Percentiles rank a stretch among this genome's conserved stretches.
Evolutionary conservation across 2,329 filamentous ascomycete genomes (phyloP).

Genomic region (Metarhizium album): DNA sequence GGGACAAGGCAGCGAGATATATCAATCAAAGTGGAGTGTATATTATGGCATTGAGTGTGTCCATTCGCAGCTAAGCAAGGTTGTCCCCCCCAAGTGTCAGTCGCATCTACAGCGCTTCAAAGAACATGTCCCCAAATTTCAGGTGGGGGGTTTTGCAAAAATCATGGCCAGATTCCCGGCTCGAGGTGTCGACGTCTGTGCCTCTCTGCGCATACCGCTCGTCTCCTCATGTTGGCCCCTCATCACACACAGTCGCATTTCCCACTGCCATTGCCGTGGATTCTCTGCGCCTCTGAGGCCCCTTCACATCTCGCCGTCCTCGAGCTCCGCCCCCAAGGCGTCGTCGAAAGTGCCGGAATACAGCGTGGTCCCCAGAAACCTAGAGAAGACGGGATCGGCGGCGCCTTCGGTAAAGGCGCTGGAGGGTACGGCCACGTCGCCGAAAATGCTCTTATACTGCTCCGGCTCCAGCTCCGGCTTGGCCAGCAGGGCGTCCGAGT

Average conservation of each 20-base stretch:
- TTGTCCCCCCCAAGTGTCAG: too few species aligned
- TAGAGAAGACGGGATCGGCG: constrained; percentile 2
- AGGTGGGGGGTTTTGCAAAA: too few species aligned
- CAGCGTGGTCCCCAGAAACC: background rate
- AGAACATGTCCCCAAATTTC: background rate
- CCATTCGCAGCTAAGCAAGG: background rate
- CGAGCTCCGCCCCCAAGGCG: constrained; percentile 13
- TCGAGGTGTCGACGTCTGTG: too few species aligned
- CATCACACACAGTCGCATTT: too few species aligned
- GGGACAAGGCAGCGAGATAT: background rate
- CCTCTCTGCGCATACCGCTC: too few species aligned
- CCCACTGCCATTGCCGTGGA: too few species aligned
- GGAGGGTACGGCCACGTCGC: background rate
- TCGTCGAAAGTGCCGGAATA: background rate
- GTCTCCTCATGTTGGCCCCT: too few species aligned
- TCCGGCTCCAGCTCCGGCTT: background rate
- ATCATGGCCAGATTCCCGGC: too few species aligned
- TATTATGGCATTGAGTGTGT: background rate
- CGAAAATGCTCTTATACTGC: background rate
- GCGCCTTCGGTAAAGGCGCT: background rate
- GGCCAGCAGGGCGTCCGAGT: background rate
- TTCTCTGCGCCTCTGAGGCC: too few species aligned
- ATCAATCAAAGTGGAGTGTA: background rate
- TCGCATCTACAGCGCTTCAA: background rate
- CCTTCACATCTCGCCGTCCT: constrained; percentile 27